Evolutionary conservation across 495 filamentous ascomycete species (phyloP).

Genomic region (Neurospora tetrasperma): DNA sequence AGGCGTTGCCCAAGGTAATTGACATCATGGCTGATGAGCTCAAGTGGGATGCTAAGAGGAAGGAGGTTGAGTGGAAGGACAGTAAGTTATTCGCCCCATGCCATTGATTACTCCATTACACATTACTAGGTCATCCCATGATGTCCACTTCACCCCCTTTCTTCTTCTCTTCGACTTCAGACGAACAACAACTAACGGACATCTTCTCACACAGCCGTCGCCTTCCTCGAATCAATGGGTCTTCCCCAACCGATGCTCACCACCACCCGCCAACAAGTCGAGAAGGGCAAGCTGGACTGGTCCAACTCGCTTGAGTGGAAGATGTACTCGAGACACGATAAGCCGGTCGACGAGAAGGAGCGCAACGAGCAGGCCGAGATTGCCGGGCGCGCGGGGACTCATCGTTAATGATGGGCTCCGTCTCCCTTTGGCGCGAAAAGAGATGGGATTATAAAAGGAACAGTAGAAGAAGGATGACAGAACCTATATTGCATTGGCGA

Average conservation of each 20-base stretch:
- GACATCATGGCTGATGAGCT: slow-evolving; percentile 90
- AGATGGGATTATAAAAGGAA: not conserved
- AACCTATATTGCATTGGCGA: not conserved
- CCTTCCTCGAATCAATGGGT: slow-evolving; percentile 78
- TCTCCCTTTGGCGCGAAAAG: not conserved
- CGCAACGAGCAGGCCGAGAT: not conserved
- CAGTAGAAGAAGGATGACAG: not conserved
- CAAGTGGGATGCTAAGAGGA: slow-evolving; percentile 64
- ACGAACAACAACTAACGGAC: not conserved
- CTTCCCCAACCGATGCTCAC: slow-evolving; percentile 65
- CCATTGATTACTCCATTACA: not conserved
- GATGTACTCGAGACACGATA: slow-evolving; percentile 62
- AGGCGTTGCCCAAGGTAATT: slow-evolving; percentile 79
- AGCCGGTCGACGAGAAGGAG: slow-evolving; percentile 18
- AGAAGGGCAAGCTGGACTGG: slow-evolving; percentile 62
- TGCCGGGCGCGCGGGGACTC: not conserved
- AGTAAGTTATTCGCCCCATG: slow-evolving; percentile 24
- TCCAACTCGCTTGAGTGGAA: slow-evolving; percentile 58
- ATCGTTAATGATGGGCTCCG: not conserved
- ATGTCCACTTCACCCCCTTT: too few species aligned
- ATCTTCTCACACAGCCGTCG: slow-evolving; percentile 35
- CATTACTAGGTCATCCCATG: not conserved
- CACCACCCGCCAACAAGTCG: slow-evolving; percentile 65
- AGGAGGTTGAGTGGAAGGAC: slow-evolving; percentile 80
- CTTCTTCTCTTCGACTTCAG: not conserved